Conservation (phyloP, 2,329 filamentous ascomycete species). For the Capronia epimyces region DNA sequence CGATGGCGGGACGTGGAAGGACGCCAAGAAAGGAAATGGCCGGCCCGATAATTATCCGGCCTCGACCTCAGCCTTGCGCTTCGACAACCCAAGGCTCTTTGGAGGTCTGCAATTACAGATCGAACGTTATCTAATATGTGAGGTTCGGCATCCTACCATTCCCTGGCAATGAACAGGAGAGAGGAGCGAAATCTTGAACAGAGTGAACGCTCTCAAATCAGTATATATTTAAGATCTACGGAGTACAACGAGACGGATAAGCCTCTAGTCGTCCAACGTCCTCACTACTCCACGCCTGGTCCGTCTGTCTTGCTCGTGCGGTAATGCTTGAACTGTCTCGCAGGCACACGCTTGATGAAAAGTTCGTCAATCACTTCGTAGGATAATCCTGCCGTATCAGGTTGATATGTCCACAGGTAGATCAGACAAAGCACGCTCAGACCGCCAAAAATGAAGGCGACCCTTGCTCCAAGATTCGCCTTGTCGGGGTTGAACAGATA, state of each 20-base stretch:
- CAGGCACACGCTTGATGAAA: neutral
- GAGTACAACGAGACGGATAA: too few species aligned
- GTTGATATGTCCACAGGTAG: slow-evolving; percentile 35
- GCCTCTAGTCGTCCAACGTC: too few species aligned
- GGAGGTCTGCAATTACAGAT: too few species aligned
- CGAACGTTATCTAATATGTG: too few species aligned
- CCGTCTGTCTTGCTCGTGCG: neutral
- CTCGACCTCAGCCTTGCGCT: neutral
- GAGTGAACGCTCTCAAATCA: too few species aligned
- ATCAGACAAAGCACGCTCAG: slow-evolving; percentile 27
- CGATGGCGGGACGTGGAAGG: neutral
- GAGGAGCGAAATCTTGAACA: too few species aligned
- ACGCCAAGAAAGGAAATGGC: neutral
- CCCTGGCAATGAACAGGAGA: too few species aligned
- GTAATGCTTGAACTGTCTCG: neutral
- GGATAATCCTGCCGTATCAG: neutral
- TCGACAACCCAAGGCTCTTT: too few species aligned
- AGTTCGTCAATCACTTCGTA: neutral
- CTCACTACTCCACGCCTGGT: too few species aligned
- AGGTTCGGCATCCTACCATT: too few species aligned
- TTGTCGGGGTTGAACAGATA: slow-evolving; percentile 35
- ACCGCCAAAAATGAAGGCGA: slow-evolving; percentile 40
- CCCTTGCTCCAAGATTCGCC: slow-evolving; percentile 38
- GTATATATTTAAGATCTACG: too few species aligned
- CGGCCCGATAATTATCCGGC: neutral